Base-by-base conservation (phyloP, 2,329 filamentous ascomycete genomes). In the Colletotrichum graminicola region DNA sequence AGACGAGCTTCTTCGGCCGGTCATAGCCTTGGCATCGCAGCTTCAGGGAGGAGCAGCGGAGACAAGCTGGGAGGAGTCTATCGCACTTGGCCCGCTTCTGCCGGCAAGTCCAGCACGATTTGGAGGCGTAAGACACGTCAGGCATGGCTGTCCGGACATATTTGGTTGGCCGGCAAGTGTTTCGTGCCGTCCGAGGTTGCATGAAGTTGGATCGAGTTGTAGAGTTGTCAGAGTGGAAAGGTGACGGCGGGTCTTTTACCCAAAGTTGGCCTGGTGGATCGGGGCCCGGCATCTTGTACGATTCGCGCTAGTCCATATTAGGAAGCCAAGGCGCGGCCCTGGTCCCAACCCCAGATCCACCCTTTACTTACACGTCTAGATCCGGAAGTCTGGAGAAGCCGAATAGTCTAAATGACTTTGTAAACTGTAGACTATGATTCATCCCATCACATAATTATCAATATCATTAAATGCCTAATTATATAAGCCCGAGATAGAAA, bases 271-370 rank as follows among this genome's bases (percentile, higher is more conserved):
- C 62, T 55, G 62, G 47, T 43, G 54, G 56, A 62, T 16, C 56
- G 55, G 56, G 54, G 5, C 18, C 45, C 26, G 63, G 51, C 32
- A 49, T 41, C 43, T 57, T 62, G 41, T 51, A 26, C 41, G 34
- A 39, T 67, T 12, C 5, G 11, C 63, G 41, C 67, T 67, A 71
- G 49, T 16, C 63, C 34, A 6, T 14, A 56, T 57, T 1, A n/a
- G 56, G 67, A 66, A 71, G 63, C 67, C 67, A 67, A 71, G 63
- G 67, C 67, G 67, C 67, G 67, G 65, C 59, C 67, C 67, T 52
- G 52, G 67, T 62, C 29, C 34, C 21, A 51, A 49, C 67, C 67
- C 67, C 67, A 67, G 67, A 56, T 62, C 55, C 51, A 5, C 49
- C 60, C 14, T 11, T 51, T 8, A 39, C 45, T 39, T 41, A 47